Conservation (phyloP, 208 protist species). For the Herpetomonas tarakana region DNA sequence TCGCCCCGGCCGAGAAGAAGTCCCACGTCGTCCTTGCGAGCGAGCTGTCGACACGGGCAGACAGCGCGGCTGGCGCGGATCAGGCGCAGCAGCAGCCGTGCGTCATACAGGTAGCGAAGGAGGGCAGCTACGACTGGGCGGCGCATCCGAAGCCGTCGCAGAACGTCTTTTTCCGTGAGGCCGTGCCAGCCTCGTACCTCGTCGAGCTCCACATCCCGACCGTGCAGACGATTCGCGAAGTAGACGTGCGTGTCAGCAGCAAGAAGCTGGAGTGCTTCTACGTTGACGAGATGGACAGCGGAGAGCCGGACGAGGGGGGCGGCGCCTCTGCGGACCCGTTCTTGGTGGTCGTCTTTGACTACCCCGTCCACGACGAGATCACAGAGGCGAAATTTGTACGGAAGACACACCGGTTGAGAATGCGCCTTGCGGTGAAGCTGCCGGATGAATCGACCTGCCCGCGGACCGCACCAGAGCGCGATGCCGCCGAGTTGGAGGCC, state of each 20-base stretch:
- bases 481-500: conserved; percentile 63
- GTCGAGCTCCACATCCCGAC: conserved; percentile 72
- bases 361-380: conserved; percentile 70
- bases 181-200: conserved; percentile 56
- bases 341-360: conserved; percentile 63
- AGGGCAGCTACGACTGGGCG: conserved; percentile 81
- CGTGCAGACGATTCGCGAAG: conserved; percentile 70
- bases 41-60: background rate
- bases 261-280: conserved; percentile 54
- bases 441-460: conserved; percentile 61
- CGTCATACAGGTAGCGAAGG: conserved; percentile 29
- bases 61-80: background rate
- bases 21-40: background rate
- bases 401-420: conserved; percentile 53
- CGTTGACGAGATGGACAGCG: conserved; percentile 36
- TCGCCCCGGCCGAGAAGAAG: background rate
- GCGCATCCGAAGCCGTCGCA: conserved; percentile 51
- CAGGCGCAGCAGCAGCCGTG: conserved; percentile 8
- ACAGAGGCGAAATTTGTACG: conserved; percentile 71
- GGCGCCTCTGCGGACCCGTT: conserved; percentile 28
- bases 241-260: conserved; percentile 59
- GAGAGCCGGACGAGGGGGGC: background rate
- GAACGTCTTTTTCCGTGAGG: conserved; percentile 73
- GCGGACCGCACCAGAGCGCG: conserved; percentile 41
- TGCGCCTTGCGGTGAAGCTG: conserved; percentile 61